Conservation (phyloP, 768 basidiomycete genomes). For the Dacryopinax spathularia region DNA sequence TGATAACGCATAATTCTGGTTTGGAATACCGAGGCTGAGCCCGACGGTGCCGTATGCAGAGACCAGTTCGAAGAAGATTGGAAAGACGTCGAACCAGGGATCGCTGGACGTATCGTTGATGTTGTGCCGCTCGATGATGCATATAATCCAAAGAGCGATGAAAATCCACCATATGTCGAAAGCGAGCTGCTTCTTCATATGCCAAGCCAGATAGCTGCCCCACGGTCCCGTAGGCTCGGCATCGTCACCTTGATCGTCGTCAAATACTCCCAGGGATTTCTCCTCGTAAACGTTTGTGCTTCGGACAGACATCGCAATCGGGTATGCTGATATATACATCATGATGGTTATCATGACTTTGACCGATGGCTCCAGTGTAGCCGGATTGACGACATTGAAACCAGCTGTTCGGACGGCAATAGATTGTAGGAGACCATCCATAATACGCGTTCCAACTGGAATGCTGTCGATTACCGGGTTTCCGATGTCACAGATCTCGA, state of each 20-base stretch:
- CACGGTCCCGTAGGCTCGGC: conserved; percentile 45
- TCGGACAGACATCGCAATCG: conserved; percentile 45
- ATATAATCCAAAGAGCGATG: too few species aligned
- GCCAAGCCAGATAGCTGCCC: conserved; percentile 67
- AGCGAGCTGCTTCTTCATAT: too few species aligned
- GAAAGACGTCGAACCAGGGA: conserved; percentile 68
- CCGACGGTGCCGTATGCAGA: conserved; percentile 92
- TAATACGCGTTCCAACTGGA: conserved; percentile 53
- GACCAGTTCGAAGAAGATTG: conserved; percentile 67
- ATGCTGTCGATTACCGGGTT: conserved; percentile 55
- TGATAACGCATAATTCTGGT: conserved; percentile 67
- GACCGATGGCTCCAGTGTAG: conserved; percentile 72
- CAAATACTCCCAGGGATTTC: conserved; percentile 69
- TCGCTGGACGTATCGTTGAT: conserved; percentile 39
- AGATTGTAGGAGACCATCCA: conserved; percentile 70
- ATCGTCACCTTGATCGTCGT: conserved; percentile 29
- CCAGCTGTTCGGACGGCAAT: conserved; percentile 72
- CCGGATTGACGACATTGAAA: conserved; percentile 59
- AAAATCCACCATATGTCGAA: too few species aligned
- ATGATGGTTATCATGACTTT: too few species aligned
- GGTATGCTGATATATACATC: conserved; percentile 24
- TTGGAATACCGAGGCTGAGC: conserved; percentile 74
- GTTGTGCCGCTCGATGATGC: conserved; percentile 73
- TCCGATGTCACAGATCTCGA: conserved; percentile 77
- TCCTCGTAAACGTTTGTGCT: conserved; percentile 90